phyloP scores from a whole-genome alignment of 805 yeast species.

The Peterozyma xylosa region DNA sequence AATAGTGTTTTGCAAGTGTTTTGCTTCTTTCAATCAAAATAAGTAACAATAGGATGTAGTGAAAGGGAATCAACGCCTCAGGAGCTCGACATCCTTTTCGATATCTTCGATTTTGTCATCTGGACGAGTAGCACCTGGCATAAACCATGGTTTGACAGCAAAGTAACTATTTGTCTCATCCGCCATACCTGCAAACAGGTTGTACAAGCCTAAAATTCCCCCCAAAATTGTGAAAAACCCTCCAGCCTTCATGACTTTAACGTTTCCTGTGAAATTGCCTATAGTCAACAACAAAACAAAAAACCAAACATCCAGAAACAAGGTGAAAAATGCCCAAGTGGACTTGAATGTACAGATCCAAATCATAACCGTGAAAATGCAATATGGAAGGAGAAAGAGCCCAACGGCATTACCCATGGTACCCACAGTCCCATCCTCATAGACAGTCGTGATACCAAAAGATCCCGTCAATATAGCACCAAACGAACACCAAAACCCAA shows the following conservation, averaged over 20 bases:
- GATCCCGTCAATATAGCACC: slow-evolving; percentile 35
- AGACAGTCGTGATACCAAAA: slow-evolving; percentile 34
- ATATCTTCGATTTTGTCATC: neutral
- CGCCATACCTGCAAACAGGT: slow-evolving; percentile 37
- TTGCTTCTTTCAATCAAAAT: no score
- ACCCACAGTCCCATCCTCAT: slow-evolving; percentile 16
- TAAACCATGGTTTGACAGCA: slow-evolving; percentile 37
- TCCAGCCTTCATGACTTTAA: slow-evolving; percentile 31
- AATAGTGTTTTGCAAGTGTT: no score
- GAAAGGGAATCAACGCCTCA: no score
- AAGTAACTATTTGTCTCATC: slow-evolving; percentile 53
- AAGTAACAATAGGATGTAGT: no score
- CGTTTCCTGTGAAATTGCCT: slow-evolving; percentile 30
- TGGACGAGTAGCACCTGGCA: slow-evolving; percentile 31
- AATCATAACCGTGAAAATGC: slow-evolving; percentile 37
- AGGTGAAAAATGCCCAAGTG: slow-evolving; percentile 29
- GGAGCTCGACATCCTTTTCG: no score
- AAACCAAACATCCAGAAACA: slow-evolving; percentile 34
- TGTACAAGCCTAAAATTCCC: slow-evolving; percentile 36
- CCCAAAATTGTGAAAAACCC: slow-evolving; percentile 39
- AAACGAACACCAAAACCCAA: slow-evolving; percentile 47
- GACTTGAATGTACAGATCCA: slow-evolving; percentile 41
- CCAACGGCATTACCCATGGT: slow-evolving; percentile 38
- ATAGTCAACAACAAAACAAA: slow-evolving; percentile 38
- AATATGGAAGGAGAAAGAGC: slow-evolving; percentile 42